These are phyloP conservation scores for Glycine tomentella DNA, from an alignment of 306 rosid species.

Conservation along the genomic window DNA sequence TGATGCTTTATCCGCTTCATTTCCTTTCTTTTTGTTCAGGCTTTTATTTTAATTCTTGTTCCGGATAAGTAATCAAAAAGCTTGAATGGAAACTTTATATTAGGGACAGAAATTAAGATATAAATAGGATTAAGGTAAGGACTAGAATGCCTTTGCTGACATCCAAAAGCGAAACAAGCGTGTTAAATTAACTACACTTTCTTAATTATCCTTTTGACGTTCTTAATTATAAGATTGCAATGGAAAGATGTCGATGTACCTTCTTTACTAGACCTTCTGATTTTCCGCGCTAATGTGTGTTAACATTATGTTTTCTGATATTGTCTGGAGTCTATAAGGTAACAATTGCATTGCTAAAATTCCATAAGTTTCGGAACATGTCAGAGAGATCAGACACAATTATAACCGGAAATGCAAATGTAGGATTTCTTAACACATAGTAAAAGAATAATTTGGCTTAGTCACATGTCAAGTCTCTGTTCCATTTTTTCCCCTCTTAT, in stretches of 20 bases:
- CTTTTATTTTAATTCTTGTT: background rate
- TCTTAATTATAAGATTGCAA: background rate
- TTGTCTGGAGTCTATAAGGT: background rate
- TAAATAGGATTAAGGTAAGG: background rate
- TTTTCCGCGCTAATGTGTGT: background rate
- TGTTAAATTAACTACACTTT: background rate
- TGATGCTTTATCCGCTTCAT: no score
- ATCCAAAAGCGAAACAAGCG: conserved; percentile 26
- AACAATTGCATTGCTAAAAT: conserved; percentile 12
- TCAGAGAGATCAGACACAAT: background rate
- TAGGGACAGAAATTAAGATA: background rate
- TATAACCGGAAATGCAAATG: no score
- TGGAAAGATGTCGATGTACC: conserved; percentile 8
- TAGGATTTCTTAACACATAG: no score
- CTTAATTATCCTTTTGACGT: background rate
- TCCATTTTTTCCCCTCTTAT: no score
- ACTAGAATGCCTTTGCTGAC: background rate
- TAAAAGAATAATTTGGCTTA: no score
- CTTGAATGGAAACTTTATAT: no score
- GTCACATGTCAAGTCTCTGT: no score
- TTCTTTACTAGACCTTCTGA: conserved; percentile 27
- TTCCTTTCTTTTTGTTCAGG: no score
- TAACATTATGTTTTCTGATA: conserved; percentile 12
- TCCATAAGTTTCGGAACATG: background rate
- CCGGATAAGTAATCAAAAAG: background rate